Conservation (phyloP, 371 early-diverging fungal genomes). For the Lichtheimia ramosa region DNA sequence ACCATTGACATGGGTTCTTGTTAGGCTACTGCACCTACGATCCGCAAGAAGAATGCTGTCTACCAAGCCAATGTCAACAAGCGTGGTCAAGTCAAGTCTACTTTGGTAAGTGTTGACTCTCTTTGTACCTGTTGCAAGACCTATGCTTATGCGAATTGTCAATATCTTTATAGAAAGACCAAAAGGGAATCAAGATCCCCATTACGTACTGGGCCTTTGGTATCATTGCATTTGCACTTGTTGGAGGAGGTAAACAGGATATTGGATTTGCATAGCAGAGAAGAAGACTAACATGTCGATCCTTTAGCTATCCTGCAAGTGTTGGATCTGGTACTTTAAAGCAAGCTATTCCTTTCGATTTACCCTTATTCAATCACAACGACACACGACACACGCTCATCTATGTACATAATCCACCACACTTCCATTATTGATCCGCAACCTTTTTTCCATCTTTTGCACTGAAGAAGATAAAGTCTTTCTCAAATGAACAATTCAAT, state of each 20-base stretch:
- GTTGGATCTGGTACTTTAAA: slow-evolving; percentile 15
- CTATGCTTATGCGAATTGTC: too few relatives aligned
- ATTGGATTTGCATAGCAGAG: not conserved
- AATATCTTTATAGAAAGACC: slow-evolving; percentile 17
- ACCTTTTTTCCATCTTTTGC: too few relatives aligned
- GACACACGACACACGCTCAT: too few relatives aligned
- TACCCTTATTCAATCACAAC: too few relatives aligned
- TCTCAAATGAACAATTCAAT: too few relatives aligned
- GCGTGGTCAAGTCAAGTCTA: slow-evolving; percentile 39
- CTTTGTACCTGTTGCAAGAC: too few relatives aligned
- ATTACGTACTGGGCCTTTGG: slow-evolving; percentile 22
- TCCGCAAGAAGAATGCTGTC: slow-evolving; percentile 39
- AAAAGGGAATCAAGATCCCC: slow-evolving; percentile 14
- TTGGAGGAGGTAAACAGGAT: slow-evolving; percentile 22
- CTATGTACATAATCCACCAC: too few relatives aligned
- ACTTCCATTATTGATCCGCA: too few relatives aligned
- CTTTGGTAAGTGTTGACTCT: slow-evolving; percentile 15
- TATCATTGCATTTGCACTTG: slow-evolving; percentile 17
- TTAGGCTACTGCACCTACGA: slow-evolving; percentile 33
- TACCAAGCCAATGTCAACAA: slow-evolving; percentile 38
- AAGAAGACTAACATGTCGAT: not conserved
- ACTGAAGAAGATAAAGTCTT: too few relatives aligned
- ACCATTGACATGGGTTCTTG: not conserved
- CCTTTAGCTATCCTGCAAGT: slow-evolving; percentile 19
- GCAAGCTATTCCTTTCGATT: not conserved